phyloP scores from a whole-genome alignment of 768 basidiomycete genomes.

The Leccinum disarticulatum region DNA sequence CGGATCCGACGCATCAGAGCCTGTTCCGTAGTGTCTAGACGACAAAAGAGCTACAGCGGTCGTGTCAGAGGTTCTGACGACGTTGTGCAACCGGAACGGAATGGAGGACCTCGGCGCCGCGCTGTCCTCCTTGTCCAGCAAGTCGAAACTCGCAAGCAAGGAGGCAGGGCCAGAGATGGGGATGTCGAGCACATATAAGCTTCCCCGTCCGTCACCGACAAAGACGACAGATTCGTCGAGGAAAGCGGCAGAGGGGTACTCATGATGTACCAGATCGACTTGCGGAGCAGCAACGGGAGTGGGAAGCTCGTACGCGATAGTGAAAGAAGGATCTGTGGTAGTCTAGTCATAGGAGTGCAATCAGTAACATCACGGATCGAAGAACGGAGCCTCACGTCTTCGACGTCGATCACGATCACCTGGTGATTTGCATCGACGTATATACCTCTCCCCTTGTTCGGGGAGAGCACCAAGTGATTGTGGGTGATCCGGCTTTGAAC shows the following conservation, averaged over 20 bases:
- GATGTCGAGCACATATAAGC: conserved; percentile 58
- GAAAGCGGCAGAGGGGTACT: conserved; percentile 75
- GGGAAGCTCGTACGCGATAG: conserved; percentile 60
- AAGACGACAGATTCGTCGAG: conserved; percentile 49
- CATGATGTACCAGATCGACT: conserved; percentile 45
- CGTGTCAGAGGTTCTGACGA: conserved; percentile 36
- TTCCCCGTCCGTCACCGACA: conserved; percentile 70
- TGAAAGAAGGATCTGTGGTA: conserved; percentile 49
- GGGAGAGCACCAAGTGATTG: conserved; percentile 67
- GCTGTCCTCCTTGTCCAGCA: conserved; percentile 27
- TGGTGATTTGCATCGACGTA: conserved; percentile 68
- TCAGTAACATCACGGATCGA: conserved; percentile 3
- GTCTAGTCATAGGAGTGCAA: conserved; percentile 37
- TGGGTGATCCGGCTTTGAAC: conserved; percentile 83
- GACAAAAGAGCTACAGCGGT: conserved; percentile 54
- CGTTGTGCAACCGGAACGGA: conserved; percentile 42
- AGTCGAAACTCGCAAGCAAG: conserved; percentile 53
- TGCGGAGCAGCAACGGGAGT: conserved; percentile 45
- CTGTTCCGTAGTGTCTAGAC: conserved; percentile 48
- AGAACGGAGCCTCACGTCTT: conserved; percentile 47
- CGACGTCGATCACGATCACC: conserved; percentile 58
- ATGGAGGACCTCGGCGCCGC: conserved; percentile 26
- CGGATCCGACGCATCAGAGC: conserved; percentile 20
- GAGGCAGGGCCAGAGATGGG: conserved; percentile 39
- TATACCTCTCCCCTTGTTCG: conserved; percentile 46